phyloP scores from a whole-genome alignment of 2,329 filamentous ascomycete genomes.

The Metarhizium brunneum region DNA sequence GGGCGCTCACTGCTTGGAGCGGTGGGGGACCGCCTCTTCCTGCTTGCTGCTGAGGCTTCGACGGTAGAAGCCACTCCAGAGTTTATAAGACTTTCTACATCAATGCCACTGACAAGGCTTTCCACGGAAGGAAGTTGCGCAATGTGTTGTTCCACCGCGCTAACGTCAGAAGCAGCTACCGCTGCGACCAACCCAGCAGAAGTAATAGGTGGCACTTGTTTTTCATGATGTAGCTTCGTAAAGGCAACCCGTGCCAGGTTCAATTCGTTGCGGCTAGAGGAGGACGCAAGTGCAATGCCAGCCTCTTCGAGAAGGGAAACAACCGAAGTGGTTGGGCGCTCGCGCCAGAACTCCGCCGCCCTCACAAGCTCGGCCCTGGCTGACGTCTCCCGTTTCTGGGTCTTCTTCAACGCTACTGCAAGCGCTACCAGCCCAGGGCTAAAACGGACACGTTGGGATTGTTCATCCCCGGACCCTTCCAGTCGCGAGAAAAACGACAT shows the following conservation, averaged over 20 bases:
- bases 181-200: constrained; percentile 82
- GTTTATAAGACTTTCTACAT: constrained; percentile 54
- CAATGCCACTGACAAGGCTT: constrained; percentile 49
- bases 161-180: constrained; percentile 53
- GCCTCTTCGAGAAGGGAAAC: constrained; percentile 70
- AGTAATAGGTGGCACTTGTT: constrained; percentile 59
- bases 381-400: constrained; percentile 62
- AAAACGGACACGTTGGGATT: constrained; percentile 62
- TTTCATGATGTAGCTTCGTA: constrained; percentile 54
- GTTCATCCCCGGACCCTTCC: constrained; percentile 47
- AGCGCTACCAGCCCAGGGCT: constrained; percentile 78
- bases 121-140: constrained; percentile 52
- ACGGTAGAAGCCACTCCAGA: constrained; percentile 47
- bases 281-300: constrained; percentile 73
- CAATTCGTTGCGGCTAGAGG: constrained; percentile 59
- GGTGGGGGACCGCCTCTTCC: constrained; percentile 39
- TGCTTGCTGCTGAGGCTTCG: constrained; percentile 24
- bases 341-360: constrained; percentile 74
- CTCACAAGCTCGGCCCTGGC: constrained; percentile 67
- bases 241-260: constrained; percentile 71
- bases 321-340: constrained; percentile 36
- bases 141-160: constrained; percentile 45
- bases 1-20: constrained; percentile 28
- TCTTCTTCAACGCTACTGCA: constrained; percentile 67
- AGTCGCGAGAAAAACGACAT: constrained; percentile 67